phyloP scores from a whole-genome alignment of 2,329 filamentous ascomycete genomes.

The Fusarium sp. region DNA sequence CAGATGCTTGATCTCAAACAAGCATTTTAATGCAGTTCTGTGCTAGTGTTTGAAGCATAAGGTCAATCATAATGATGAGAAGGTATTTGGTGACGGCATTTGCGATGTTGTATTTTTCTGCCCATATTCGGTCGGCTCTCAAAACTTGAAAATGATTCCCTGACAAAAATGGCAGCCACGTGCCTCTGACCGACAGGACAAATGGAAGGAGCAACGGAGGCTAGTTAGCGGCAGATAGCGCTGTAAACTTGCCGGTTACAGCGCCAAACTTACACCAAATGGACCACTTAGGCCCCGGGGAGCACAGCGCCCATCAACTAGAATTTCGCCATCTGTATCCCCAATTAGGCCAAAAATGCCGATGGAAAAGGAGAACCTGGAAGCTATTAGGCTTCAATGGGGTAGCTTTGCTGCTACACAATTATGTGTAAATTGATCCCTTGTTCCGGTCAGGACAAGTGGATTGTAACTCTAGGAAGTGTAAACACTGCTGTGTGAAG shows the following conservation, averaged over 20 bases:
- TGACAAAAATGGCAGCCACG: conserved; percentile 5
- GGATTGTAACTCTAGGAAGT: not conserved
- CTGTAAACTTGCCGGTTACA: conserved; percentile 10
- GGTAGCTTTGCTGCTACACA: conserved; percentile 1
- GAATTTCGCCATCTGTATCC: not conserved
- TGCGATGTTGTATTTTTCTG: conserved; percentile 3
- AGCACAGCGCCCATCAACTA: not conserved
- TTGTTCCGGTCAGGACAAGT: not conserved
- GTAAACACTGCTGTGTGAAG: not conserved
- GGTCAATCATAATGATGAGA: not conserved
- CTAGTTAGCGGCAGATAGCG: conserved; percentile 3
- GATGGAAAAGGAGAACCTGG: not conserved
- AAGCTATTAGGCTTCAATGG: not conserved
- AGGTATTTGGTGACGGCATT: not conserved
- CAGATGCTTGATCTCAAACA: conserved; percentile 5
- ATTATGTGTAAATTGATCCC: not conserved
- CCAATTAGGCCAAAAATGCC: not conserved
- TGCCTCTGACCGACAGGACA: not conserved
- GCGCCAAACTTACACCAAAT: conserved; percentile 14
- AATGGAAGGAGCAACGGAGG: conserved; percentile 3
- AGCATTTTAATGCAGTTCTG: not conserved
- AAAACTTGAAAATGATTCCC: conserved; percentile 1
- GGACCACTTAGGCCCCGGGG: not conserved
- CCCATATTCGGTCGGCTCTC: conserved; percentile 1
- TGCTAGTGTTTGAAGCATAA: not conserved